Percentiles rank a stretch among this genome's conserved stretches.
Conservation (phyloP, 495 filamentous ascomycete genomes). For the Neurospora tetrasperma region DNA sequence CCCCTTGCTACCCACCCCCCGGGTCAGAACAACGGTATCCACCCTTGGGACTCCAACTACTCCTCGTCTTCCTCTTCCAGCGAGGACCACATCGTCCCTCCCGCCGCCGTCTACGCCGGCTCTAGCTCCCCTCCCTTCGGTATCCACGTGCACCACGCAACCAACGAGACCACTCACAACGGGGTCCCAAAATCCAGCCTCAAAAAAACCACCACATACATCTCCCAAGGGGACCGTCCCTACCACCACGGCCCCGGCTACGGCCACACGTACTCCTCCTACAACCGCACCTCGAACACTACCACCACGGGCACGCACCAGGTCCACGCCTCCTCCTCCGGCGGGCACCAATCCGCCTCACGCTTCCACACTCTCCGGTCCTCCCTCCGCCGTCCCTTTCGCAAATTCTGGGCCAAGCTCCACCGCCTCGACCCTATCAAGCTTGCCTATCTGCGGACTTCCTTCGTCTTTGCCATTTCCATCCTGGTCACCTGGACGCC, state of each 20-base stretch:
- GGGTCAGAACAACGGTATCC: slow-evolving; percentile 7
- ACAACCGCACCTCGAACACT: background rate
- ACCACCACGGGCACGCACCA: background rate
- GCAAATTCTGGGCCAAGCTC: slow-evolving; percentile 20
- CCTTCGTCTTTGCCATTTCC: slow-evolving; percentile 70
- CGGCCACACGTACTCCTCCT: background rate
- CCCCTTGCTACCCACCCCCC: background rate
- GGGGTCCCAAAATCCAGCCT: background rate
- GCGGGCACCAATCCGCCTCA: background rate
- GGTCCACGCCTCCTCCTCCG: slow-evolving; percentile 2
- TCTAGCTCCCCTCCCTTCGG: background rate
- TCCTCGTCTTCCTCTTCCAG: slow-evolving; percentile 7
- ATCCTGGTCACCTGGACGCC: slow-evolving; percentile 79
- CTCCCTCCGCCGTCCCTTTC: slow-evolving; percentile 11
- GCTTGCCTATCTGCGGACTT: slow-evolving; percentile 69
- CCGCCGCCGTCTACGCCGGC: background rate
- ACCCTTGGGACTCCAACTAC: slow-evolving; percentile 6
- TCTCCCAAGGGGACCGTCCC: background rate
- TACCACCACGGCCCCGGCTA: background rate
- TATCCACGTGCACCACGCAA: background rate
- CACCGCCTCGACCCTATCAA: slow-evolving; percentile 48
- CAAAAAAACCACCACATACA: background rate
- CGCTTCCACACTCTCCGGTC: background rate
- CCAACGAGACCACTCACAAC: background rate
- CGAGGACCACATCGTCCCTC: background rate